Evolutionary conservation across 768 basidiomycete genomes (phyloP), one percentile per base, ranked within the genome.

Genomic region (Mycena galopus): DNA sequence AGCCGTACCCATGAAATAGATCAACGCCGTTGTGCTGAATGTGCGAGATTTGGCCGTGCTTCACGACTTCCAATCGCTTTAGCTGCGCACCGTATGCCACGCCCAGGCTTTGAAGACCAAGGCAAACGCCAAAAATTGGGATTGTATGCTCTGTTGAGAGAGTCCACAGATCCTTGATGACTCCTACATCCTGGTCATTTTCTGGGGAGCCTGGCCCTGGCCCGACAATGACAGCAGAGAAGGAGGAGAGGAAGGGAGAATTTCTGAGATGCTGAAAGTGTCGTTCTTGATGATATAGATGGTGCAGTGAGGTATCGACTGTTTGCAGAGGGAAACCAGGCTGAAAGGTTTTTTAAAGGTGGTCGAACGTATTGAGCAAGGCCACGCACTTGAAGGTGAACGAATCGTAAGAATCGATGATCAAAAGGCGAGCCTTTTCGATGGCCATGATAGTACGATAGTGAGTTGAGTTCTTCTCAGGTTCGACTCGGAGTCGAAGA

Each of bases 341-440:
- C 94, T 95, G 67, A 65, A 63, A 29, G 71, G 32, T 50, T 29
- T 58, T 30, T 51, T 11, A 23, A 37, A 55, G 33, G n/a, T n/a
- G n/a, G n/a, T n/a, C 59, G 32, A 35, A 16, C 19, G 33, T 33
- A 11, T 47, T 14, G 32, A 47, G 70, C 23, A 6, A 27, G 16
- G 53, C 9, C 55, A 86, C 92, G 69, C 66, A 94, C 94, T 95
- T 96, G 88, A 89, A 88, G n/a, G 94, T 93, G 81, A 95, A 96
- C 2, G 94, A 95, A 80, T 95, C 94, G 75, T 95, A 94, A 0
- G 94, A 95, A 79, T 95, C 94, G 33, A 95, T 86, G 56, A 96
- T 84, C 33, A 95, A 85, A 57, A 96, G 84, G 63, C 88, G 85
- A 55, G 90, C 89, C 21, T 76, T 76, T 65, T 81, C 80, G 50